Percentiles rank a stretch among this genome's conserved stretches.
These are phyloP conservation scores for Flaveria ramosissima DNA, from an alignment of 129 eudicot species.

Conservation along the genomic window DNA sequence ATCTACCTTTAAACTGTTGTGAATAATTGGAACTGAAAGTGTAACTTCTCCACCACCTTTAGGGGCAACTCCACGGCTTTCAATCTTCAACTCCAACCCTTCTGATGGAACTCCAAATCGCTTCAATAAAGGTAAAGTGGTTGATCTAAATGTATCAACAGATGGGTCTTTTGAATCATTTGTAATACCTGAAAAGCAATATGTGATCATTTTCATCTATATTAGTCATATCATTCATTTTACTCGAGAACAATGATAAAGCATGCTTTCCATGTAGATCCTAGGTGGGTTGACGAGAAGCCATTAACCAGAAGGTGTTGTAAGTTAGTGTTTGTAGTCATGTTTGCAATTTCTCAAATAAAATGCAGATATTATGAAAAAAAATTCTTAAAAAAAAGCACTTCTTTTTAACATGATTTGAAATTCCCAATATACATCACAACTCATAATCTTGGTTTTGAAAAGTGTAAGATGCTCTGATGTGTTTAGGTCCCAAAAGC, in stretches of 20 bases:
- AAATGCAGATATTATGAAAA: not conserved
- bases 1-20: slow-evolving; percentile 62
- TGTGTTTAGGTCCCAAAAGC: too few relatives aligned
- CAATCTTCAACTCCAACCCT: slow-evolving; percentile 75
- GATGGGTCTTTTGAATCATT: slow-evolving; percentile 92
- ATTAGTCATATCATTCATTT: not conserved
- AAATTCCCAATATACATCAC: not conserved
- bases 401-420: not conserved
- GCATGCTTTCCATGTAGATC: not conserved
- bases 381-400: not conserved
- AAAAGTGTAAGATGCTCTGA: too few relatives aligned
- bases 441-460: too few relatives aligned
- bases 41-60: slow-evolving; percentile 90
- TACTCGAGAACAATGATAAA: not conserved
- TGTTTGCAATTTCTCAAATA: not conserved
- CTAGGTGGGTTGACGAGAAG: not conserved
- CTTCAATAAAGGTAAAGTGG: slow-evolving; percentile 71
- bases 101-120: slow-evolving; percentile 84
- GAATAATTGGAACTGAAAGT: slow-evolving; percentile 75
- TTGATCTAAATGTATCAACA: slow-evolving; percentile 80
- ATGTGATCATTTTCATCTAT: not conserved
- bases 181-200: slow-evolving; percentile 71
- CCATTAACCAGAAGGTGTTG: not conserved
- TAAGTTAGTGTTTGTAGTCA: not conserved
- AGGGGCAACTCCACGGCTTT: slow-evolving; percentile 93